phyloP scores from a whole-genome alignment of 139 green algal genomes.

The Chlorella sp. region DNA sequence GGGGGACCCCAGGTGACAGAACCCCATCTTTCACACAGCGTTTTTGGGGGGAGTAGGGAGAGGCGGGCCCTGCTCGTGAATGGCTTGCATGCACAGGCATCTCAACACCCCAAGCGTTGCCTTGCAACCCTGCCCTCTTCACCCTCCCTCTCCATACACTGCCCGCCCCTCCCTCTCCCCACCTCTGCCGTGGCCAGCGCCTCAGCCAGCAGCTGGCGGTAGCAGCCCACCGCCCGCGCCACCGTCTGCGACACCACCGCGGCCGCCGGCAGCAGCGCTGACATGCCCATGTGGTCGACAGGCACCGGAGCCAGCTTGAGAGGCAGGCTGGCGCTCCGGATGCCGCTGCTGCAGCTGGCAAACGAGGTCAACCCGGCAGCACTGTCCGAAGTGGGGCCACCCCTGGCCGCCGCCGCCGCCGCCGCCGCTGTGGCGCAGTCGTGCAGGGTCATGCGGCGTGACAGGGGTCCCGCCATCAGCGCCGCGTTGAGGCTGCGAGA shows the following conservation, averaged over 20 bases:
- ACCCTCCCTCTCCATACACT: not conserved
- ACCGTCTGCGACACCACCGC: not conserved
- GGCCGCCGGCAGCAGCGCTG: not conserved
- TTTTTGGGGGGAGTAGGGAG: no score
- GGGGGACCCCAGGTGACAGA: no score
- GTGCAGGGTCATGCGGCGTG: not conserved
- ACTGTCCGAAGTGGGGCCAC: not conserved
- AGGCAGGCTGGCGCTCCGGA: not conserved
- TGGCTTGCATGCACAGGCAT: no score
- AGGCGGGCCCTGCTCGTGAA: no score
- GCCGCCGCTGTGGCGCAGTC: not conserved
- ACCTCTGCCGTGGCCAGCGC: not conserved
- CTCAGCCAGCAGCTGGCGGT: conserved; percentile 26
- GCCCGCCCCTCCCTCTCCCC: not conserved
- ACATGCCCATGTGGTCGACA: not conserved
- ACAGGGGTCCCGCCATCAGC: conserved; percentile 4
- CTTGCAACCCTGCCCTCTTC: no score
- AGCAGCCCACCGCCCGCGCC: not conserved
- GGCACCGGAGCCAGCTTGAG: conserved; percentile 1
- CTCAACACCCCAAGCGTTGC: no score
- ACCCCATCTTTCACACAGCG: no score
- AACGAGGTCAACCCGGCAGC: not conserved
- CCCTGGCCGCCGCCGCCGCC: not conserved
- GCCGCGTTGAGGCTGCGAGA: not conserved
- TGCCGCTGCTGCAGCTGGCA: not conserved